Conservation (phyloP, 192 early-diverging fungal species). For the Thamnidium elegans region DNA sequence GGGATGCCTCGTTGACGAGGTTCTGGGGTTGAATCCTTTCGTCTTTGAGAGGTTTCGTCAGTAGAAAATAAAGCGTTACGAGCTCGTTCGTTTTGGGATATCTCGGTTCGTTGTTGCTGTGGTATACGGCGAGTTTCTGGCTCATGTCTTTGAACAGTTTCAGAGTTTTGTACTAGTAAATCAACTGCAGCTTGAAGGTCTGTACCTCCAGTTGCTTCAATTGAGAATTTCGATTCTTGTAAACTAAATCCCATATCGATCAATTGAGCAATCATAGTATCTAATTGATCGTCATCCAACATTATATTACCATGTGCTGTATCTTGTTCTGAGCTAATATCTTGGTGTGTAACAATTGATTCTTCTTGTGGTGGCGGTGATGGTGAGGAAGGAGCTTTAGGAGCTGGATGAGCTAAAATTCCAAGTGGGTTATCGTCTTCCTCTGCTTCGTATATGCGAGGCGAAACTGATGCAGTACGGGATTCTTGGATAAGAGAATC, state of each 20-base stretch:
- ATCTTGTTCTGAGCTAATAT: too few species aligned
- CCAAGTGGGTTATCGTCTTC: slow-evolving; percentile 35
- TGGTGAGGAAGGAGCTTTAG: background rate
- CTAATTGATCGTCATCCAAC: slow-evolving; percentile 21
- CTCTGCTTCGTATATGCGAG: slow-evolving; percentile 5
- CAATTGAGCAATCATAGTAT: slow-evolving; percentile 64
- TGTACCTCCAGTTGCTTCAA: slow-evolving; percentile 64
- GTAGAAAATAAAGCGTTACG: slow-evolving; percentile 7
- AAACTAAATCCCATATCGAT: slow-evolving; percentile 78
- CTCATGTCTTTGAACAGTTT: slow-evolving; percentile 6
- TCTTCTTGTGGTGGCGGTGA: too few species aligned
- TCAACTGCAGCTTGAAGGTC: slow-evolving; percentile 58
- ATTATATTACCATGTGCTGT: background rate
- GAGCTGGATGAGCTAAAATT: slow-evolving; percentile 26
- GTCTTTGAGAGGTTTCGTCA: background rate
- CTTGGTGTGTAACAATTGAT: background rate
- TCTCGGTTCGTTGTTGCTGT: background rate
- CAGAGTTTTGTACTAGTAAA: slow-evolving; percentile 38
- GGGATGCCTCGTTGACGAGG: too few species aligned
- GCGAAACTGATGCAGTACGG: background rate
- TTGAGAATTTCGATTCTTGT: slow-evolving; percentile 60
- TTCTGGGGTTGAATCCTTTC: too few species aligned
- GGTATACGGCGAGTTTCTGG: background rate
- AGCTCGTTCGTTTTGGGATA: slow-evolving; percentile 10
- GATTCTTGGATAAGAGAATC: slow-evolving; percentile 12